A percentile compares a stretch with the other conserved stretches of the same genome.
Evolutionary conservation across 176 grass and related monocot genomes (phyloP).

Genomic region (Areca catechu): DNA sequence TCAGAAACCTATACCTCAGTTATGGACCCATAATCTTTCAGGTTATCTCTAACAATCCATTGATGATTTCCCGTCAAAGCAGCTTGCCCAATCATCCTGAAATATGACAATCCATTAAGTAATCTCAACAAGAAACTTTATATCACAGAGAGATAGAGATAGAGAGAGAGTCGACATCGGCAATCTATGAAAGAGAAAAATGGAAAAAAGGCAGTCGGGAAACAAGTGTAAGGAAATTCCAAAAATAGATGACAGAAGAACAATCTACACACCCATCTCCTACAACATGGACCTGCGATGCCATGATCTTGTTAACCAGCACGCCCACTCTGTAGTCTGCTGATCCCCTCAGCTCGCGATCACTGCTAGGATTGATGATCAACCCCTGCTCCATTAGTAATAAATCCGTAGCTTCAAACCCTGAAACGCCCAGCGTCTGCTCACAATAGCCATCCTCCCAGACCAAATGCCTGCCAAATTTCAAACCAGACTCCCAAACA

Average conservation of each 20-base stretch:
- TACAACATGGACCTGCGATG: constrained; percentile 52
- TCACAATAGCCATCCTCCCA: constrained; percentile 79
- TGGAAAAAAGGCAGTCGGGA: no score
- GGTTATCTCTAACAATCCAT: constrained; percentile 51
- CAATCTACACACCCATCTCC: constrained; percentile 45
- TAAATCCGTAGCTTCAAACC: constrained; percentile 7
- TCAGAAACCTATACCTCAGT: constrained; percentile 39
- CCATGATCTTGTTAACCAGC: constrained; percentile 59
- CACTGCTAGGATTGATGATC: constrained; percentile 3
- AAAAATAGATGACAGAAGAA: background rate
- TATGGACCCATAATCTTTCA: constrained; percentile 33
- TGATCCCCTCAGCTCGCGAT: constrained; percentile 21
- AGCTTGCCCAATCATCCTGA: constrained; percentile 55
- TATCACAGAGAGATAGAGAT: constrained; percentile 1
- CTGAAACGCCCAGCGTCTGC: constrained; percentile 19
- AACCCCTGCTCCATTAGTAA: constrained; percentile 22
- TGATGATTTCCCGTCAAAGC: constrained; percentile 57
- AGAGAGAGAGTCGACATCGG: background rate
- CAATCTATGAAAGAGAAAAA: no score
- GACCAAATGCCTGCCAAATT: constrained; percentile 65
- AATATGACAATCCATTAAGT: constrained; percentile 14
- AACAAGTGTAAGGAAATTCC: background rate
- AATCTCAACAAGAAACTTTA: constrained; percentile 3
- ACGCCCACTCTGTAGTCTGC: constrained; percentile 29
- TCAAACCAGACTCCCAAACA: background rate